Conservation (phyloP, 2,329 filamentous ascomycete species). For the Penicillium oxalicum region DNA sequence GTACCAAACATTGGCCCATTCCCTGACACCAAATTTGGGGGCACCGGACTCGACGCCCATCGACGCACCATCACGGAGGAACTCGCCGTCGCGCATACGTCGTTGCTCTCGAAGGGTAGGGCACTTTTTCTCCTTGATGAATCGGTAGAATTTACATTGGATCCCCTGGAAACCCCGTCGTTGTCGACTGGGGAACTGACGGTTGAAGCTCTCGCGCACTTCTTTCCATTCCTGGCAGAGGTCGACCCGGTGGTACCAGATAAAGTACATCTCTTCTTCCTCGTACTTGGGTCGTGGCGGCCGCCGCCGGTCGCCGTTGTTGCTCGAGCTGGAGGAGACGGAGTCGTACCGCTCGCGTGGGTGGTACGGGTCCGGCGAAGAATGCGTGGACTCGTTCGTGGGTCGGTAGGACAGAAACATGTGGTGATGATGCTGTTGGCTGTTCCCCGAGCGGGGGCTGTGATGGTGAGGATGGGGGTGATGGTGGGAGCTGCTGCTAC, state of each 20-base stretch:
- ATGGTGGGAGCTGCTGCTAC: conserved; percentile 9
- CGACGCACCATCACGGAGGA: conserved; percentile 29
- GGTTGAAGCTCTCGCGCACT: conserved; percentile 40
- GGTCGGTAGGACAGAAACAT: conserved; percentile 25
- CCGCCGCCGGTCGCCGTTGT: conserved; percentile 33
- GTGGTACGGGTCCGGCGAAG: conserved; percentile 33
- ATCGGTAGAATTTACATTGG: conserved; percentile 48
- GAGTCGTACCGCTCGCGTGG: conserved; percentile 37
- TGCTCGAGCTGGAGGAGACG: conserved; percentile 37
- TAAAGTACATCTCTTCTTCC: conserved; percentile 45
- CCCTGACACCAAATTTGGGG: conserved; percentile 37
- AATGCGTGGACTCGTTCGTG: conserved; percentile 23
- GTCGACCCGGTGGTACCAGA: conserved; percentile 47
- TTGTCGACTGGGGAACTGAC: conserved; percentile 38
- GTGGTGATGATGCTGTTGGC: conserved; percentile 22
- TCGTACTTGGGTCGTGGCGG: conserved; percentile 43
- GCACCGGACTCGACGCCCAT: conserved; percentile 20
- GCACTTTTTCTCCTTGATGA: conserved; percentile 42
- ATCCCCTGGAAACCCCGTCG: conserved; percentile 41
- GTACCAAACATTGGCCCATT: conserved; percentile 38
- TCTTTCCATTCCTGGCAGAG: conserved; percentile 43
- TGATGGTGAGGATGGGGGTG: conserved; percentile 1
- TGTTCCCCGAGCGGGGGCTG: not conserved
- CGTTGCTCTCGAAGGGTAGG: conserved; percentile 41
- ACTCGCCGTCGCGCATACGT: conserved; percentile 36